Evolutionary conservation across 1,139 yeast species (phyloP), one percentile per base, ranked within the genome.

Genomic region (Suzukiozyma palmioleophila): DNA sequence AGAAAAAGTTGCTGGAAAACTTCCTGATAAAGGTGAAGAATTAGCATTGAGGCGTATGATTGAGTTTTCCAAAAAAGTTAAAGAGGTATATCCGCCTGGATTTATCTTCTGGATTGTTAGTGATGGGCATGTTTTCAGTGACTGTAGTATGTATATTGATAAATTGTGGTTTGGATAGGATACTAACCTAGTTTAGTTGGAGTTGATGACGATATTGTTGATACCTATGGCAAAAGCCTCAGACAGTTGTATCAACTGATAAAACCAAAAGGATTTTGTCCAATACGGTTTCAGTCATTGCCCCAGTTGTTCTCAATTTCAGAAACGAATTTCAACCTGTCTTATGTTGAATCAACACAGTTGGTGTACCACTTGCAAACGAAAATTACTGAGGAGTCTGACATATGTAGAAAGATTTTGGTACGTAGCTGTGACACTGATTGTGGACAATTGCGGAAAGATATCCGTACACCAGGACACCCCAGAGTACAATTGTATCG

Each of bases 91-190:
- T 54, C 65, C 74, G 1, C 82, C 83, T 0, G 84, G 84, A 1
- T 59, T 77, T 53, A 66, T 70, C 38, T 55, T 77, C 33, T 73
- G 73, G 69, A 76, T 79, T 52, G 81, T 79, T 21, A 74, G 81
- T 53, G 84, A 79, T 49, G 84, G 84, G 0, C 84, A 79, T 52
- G 84, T 79, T 9, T 79, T 79, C 56, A 75, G 81, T 45, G 84
- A 79, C 54, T 79, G 84, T 56, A 76, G 36, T 33, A 33, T 26
- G 36, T 33, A 33, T 26, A 30, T 14, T 10, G 13, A 16, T 14
- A 73, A 71, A 36, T 70, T 64, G 32, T 16, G 8, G 16, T 10
- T n/a, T 21, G 24, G 8, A 10, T n/a, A 29, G 15, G 26, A 27
- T 47, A 50, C 54, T 50, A 48, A 51, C 53, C 38, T 22, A n/a